Evolutionary conservation across 2,329 filamentous ascomycete species (phyloP).

Genomic region (Westerdykella ornata): DNA sequence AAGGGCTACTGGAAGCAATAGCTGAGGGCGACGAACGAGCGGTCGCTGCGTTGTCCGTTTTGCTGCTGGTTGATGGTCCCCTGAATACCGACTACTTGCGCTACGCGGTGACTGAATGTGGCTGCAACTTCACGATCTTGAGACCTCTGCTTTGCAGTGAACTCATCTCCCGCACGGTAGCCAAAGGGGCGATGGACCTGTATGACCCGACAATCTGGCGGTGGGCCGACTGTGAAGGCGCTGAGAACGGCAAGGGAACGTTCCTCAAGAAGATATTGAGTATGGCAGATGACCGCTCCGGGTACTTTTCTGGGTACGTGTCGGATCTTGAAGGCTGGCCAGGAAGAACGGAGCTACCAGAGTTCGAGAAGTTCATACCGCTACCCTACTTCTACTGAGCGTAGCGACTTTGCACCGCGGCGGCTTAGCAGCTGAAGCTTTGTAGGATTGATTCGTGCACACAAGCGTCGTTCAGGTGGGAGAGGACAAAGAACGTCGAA

Average conservation of each 20-base stretch:
- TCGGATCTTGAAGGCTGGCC: too few relatives aligned
- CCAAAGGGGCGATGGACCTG: constrained; percentile 23
- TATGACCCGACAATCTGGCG: constrained; percentile 30
- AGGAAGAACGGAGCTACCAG: too few relatives aligned
- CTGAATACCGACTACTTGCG: constrained; percentile 26
- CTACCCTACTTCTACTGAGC: too few relatives aligned
- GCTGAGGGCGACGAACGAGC: constrained; percentile 23
- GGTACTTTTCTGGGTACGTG: too few relatives aligned
- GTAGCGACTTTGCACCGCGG: too few relatives aligned
- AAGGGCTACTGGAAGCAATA: constrained; percentile 26
- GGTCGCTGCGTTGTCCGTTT: constrained; percentile 29
- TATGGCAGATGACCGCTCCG: neutral
- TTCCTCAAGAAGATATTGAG: neutral
- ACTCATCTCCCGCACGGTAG: constrained; percentile 20
- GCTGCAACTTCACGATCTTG: constrained; percentile 24
- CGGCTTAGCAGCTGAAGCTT: too few relatives aligned
- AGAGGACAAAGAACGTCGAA: too few relatives aligned
- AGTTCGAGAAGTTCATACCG: too few relatives aligned
- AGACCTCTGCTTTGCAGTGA: constrained; percentile 33
- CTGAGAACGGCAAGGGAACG: neutral
- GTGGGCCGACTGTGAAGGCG: constrained; percentile 7
- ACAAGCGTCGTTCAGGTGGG: too few relatives aligned
- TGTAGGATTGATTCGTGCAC: too few relatives aligned
- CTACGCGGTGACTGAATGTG: constrained; percentile 26
- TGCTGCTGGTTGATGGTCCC: constrained; percentile 25